Evolutionary conservation across 371 early-diverging fungal genomes (phyloP), one percentile per base, ranked within the genome.

Genomic region (Catenaria anguillulae): DNA sequence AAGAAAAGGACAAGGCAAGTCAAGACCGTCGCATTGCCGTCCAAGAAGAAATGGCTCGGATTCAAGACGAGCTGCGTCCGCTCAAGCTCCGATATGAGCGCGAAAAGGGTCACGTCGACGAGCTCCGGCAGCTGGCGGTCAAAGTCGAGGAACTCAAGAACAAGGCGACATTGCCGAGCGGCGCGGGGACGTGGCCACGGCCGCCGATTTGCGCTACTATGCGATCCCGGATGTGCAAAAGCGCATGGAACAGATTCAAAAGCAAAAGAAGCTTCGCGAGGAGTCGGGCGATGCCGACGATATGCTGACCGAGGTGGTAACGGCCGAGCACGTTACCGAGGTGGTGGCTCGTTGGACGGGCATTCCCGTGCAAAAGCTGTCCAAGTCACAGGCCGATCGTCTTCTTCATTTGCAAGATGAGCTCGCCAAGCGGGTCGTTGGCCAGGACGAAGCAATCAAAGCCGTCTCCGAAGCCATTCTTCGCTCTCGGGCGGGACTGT

Each of bases 131-230:
- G 24, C 74, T 90, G 55, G 87, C 86, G 69, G 81, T 85, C 61
- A 97, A 92, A 71, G 76, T 92, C 37, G 95, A 97, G 59, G 86
- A 83, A 26, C 79, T 95, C 46, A 80, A 83, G 64, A 73, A 75
- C 72, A 93, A 93, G 74, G 87, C 8, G 77, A 76, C 33, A 89
- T 91, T 54, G 97, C 96, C 4, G 86, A 86, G 65, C 82, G 91
- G 59, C 64, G 55, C 52, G 40, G 42, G 56, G 82, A 86, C 48
- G 72, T 86, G 36, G 71, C 75, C 34, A 67, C 73, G 60, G 86
- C 86, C 1, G 85, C 86, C 0, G 86, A 86, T 55, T 64, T 85
- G 43, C 72, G 81, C 63, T 86, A 76, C 68, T 76, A 81, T 60
- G 87, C 85, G 2, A 78, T 91, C 40, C 92, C 92, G 2, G 84